A percentile compares a stretch with the other conserved stretches of the same genome.
These are phyloP conservation scores for Xylariaceae sp. DNA, from an alignment of 2,329 filamentous ascomycete species.

Conservation along the genomic window DNA sequence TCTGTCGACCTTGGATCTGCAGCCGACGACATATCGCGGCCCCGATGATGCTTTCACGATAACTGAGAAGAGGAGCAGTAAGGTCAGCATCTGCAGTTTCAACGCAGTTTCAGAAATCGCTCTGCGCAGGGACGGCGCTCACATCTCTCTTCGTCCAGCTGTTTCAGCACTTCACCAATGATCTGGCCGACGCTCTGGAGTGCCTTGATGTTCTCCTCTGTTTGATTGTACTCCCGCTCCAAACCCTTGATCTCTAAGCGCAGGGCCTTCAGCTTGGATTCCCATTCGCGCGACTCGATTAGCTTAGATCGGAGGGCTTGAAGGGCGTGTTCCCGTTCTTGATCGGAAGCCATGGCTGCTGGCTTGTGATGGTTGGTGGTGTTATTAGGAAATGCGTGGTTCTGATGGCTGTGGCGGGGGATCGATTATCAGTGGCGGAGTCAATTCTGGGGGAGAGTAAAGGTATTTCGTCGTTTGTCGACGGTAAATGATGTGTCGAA, in stretches of 20 bases:
- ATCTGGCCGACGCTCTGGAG: slow-evolving; percentile 98
- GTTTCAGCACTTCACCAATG: slow-evolving; percentile 97
- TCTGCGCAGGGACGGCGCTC: slow-evolving; percentile 36
- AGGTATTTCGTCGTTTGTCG: neutral
- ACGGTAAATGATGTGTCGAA: neutral
- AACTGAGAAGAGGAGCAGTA: slow-evolving; percentile 48
- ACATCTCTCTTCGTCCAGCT: slow-evolving; percentile 98
- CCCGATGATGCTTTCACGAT: slow-evolving; percentile 98
- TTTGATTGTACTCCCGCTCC: slow-evolving; percentile 91
- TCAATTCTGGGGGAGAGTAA: neutral
- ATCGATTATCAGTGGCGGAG: neutral
- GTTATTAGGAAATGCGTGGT: neutral
- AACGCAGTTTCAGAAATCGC: neutral
- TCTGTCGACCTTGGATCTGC: slow-evolving; percentile 97
- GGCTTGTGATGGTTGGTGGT: slow-evolving; percentile 11
- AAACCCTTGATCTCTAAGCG: slow-evolving; percentile 94
- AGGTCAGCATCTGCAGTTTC: slow-evolving; percentile 7
- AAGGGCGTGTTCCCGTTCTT: slow-evolving; percentile 64
- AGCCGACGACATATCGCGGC: slow-evolving; percentile 95
- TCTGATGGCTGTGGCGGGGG: neutral
- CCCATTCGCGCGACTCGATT: slow-evolving; percentile 96
- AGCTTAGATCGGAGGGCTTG: slow-evolving; percentile 74
- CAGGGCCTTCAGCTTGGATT: slow-evolving; percentile 91
- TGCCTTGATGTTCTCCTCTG: slow-evolving; percentile 99
- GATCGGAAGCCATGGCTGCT: slow-evolving; percentile 46